Evolutionary conservation across 352 stramenopile species (phyloP), one percentile per base, ranked within the genome.

Genomic region (Phytophthora podocarpi): DNA sequence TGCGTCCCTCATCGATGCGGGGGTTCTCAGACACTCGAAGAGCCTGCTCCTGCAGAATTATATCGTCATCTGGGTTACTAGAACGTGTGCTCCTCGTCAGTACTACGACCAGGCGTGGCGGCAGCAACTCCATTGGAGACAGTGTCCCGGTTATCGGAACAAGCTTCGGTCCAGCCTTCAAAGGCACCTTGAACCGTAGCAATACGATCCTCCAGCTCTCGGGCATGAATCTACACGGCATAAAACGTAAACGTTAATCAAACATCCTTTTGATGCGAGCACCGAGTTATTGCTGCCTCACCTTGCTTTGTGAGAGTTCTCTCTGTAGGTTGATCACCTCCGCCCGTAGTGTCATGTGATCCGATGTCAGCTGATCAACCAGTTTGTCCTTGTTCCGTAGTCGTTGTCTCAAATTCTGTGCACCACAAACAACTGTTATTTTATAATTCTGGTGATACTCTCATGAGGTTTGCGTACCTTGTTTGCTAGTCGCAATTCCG

Each of bases 311-410:
- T 4, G 63, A 72, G 15, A 93, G 65, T 52, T 93, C 72, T 58
- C 57, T 74, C 43, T 95, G 71, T 1, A 93, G 59, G n/a, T 70
- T 71, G 7, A 78, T 74, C 18, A 95, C 52, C 43, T 91, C 75
- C 0, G 67, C 47, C 15, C 76, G 74, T 15, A 93, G 54, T 28
- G 74, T 70, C 52, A 79, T 74, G 42, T 95, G 84, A 28, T 95
- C 87, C n/a, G 71, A 77, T 13, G 81, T 87, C 28, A 95, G 60
- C 53, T 93, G 82, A 46, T 93, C 83, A 31, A 96, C 76, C 3
- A 94, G 46, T 43, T 89, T 88, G 62, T 96, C 85, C 32, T 94
- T 96, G 65, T 91, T 91, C 10, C 80, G 80, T 34, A 96, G 59
- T 34, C 87, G 76, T 35, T 85, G 82, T 46, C 83, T 70, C 37